These are phyloP conservation scores for Sclerotinia minor DNA, from an alignment of 2,329 filamentous ascomycete genomes.

Conservation along the genomic window DNA sequence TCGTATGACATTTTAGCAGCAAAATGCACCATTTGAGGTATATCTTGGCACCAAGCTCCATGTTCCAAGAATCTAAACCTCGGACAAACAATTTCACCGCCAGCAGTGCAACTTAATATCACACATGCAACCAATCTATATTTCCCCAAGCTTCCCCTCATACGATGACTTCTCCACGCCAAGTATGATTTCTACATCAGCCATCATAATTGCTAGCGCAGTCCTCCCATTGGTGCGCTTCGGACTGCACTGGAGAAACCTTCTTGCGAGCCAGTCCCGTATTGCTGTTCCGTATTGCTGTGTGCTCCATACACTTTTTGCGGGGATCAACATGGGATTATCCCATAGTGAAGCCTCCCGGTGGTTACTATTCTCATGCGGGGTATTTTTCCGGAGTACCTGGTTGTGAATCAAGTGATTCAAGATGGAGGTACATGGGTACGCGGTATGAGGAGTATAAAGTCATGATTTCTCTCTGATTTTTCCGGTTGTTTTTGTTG, in stretches of 20 bases:
- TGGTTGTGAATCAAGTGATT: background rate
- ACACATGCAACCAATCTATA: conserved; percentile 1
- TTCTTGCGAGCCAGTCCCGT: conserved; percentile 18
- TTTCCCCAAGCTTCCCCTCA: conserved; percentile 10
- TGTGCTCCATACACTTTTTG: background rate
- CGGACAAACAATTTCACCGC: conserved; percentile 14
- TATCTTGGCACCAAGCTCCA: background rate
- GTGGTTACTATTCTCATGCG: conserved; percentile 5
- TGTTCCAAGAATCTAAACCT: background rate
- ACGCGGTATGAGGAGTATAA: conserved; percentile 5
- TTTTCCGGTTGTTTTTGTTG: background rate
- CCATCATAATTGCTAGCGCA: background rate
- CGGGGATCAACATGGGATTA: background rate
- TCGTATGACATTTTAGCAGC: background rate
- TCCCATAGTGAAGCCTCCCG: background rate
- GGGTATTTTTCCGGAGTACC: conserved; percentile 22
- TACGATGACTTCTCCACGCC: background rate
- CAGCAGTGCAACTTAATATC: too few species aligned
- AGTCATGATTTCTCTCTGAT: background rate
- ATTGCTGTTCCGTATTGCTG: conserved; percentile 2
- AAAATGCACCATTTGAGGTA: too few species aligned
- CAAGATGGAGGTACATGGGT: background rate
- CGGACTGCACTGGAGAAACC: conserved; percentile 11
- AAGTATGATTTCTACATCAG: background rate
- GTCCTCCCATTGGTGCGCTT: conserved; percentile 17